phyloP scores from a whole-genome alignment of 2,329 filamentous ascomycete species.

The Diaporthe sp. region DNA sequence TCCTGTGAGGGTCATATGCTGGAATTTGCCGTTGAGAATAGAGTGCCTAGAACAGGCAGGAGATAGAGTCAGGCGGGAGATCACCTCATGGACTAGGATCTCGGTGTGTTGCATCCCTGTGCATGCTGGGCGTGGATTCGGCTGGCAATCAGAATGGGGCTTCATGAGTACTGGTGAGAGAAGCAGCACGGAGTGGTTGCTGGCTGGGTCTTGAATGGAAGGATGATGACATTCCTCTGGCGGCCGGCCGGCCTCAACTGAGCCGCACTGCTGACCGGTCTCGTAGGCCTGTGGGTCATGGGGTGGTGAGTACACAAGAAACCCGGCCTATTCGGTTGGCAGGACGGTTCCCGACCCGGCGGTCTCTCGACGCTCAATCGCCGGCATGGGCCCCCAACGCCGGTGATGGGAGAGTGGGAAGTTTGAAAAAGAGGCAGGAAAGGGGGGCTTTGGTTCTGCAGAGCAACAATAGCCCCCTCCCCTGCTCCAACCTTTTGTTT shows the following conservation, averaged over 20 bases:
- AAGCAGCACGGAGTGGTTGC: not conserved
- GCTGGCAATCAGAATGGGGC: not conserved
- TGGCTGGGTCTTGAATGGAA: too few relatives aligned
- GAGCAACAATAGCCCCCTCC: not conserved
- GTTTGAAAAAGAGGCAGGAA: not conserved
- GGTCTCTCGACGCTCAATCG: not conserved
- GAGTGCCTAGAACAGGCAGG: not conserved
- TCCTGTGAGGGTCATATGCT: too few relatives aligned
- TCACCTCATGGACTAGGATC: constrained; percentile 10
- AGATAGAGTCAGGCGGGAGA: constrained; percentile 13
- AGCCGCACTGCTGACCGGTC: not conserved
- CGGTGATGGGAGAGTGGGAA: not conserved
- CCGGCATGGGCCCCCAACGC: not conserved
- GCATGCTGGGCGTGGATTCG: not conserved
- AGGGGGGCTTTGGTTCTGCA: not conserved
- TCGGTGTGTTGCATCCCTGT: constrained; percentile 3
- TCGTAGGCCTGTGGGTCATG: not conserved
- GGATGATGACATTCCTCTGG: not conserved
- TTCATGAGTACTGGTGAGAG: too few relatives aligned
- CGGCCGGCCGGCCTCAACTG: constrained; percentile 7
- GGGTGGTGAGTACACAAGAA: not conserved
- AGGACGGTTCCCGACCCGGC: not conserved
- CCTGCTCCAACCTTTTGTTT: not conserved
- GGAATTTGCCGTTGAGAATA: not conserved
- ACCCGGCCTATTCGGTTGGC: not conserved